These are phyloP conservation scores for Paramyrothecium roridum DNA, from an alignment of 2,329 filamentous ascomycete genomes.

Conservation along the genomic window DNA sequence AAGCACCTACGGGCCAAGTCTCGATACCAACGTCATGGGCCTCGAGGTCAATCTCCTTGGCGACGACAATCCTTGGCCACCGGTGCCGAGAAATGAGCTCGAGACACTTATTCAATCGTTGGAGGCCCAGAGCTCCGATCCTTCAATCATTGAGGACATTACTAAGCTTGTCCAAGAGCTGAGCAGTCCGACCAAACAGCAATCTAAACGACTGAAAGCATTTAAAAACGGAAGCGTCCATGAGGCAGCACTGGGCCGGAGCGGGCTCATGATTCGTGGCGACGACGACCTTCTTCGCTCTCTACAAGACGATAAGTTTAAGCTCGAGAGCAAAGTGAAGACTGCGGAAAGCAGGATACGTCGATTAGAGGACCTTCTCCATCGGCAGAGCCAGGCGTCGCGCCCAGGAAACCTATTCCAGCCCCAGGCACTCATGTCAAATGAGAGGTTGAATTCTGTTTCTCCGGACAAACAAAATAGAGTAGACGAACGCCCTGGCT, in stretches of 20 bases:
- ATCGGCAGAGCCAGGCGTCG: constrained; percentile 68
- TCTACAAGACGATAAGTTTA: constrained; percentile 79
- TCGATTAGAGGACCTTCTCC: constrained; percentile 86
- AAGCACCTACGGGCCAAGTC: constrained; percentile 64
- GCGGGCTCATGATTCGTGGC: constrained; percentile 80
- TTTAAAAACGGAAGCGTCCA: constrained; percentile 97
- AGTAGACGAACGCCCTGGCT: constrained; percentile 41
- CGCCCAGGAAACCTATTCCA: constrained; percentile 57
- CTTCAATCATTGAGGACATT: constrained; percentile 67
- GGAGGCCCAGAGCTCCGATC: constrained; percentile 62
- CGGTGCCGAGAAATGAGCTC: constrained; percentile 71
- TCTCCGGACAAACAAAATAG: constrained; percentile 44
- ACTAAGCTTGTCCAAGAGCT: constrained; percentile 75
- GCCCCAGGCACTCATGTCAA: constrained; percentile 39
- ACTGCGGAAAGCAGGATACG: constrained; percentile 88
- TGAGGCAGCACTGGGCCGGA: constrained; percentile 83
- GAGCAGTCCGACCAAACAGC: constrained; percentile 78
- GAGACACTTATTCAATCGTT: constrained; percentile 69
- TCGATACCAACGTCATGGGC: constrained; percentile 68
- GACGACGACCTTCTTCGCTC: constrained; percentile 76
- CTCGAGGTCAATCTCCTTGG: constrained; percentile 84
- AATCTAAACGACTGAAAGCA: constrained; percentile 80
- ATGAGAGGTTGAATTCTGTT: constrained; percentile 47
- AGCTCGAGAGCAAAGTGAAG: constrained; percentile 69
- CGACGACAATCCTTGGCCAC: constrained; percentile 77